Base-by-base conservation (phyloP, 2,329 filamentous ascomycete species). In the Trichoderma sp. region DNA sequence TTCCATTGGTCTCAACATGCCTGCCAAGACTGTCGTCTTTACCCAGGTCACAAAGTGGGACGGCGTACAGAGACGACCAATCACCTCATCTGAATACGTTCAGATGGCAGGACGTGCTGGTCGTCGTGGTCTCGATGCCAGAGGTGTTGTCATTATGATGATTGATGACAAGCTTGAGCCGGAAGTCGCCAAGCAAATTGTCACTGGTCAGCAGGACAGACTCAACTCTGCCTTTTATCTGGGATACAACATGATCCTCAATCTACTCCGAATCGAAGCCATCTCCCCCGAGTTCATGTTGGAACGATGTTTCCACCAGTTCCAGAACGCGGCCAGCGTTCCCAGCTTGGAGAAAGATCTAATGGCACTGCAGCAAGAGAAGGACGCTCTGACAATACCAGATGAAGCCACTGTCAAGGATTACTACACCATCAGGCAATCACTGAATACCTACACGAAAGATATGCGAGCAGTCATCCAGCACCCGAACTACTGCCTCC, bases 81-180 rank as follows among this genome's bases (percentile, higher is more conserved):
- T 98, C 23, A 98, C 95, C 0, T 94, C 94, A 2, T 97, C 94
- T 12, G 96, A 99, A 78, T 99, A 98, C 81, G 93, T 99, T 67
- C 96, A 99, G 80, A 99, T 99, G 96, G 97, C 96, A 68, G 96
- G 96, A 73, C 93, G 96, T 82, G 96, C 96, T 72, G 96, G 96
- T 79, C 93, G 96, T 87, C 91, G 96, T 89, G 96, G 96, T 83
- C 92, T 99, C 69, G 96, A 99, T 84, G 95, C 98, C 74, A 92
- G 96, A 75, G 96, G 96, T 88, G 97, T 98, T 76, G 96, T 99
- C 76, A 98, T 99, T 80, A 98, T 99, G 94, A 98, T 99, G 95
- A 93, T 99, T 73, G 92, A 97, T 78, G 93, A 97, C 81, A 94
- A 96, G 83, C 95, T 99, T 85, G 96, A 99, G 78, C 96, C 96